Evolutionary conservation across 441 rosid genomes (phyloP).

Genomic region (Corymbia calophylla): DNA sequence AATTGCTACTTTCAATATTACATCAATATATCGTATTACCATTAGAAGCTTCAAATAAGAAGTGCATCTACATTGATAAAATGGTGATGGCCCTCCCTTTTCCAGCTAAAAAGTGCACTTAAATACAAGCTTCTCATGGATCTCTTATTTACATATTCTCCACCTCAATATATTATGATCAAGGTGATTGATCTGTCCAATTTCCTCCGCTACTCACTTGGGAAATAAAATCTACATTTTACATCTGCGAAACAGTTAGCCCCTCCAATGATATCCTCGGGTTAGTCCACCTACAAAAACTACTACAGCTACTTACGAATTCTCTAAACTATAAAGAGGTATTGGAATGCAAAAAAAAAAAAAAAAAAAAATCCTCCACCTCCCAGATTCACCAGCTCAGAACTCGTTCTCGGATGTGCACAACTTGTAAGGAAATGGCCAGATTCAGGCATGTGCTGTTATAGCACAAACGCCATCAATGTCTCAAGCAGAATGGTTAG

Average conservation of each 20-base stretch:
- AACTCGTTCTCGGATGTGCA: background rate
- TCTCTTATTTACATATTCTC: background rate
- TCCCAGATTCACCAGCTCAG: background rate
- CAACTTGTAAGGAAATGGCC: background rate
- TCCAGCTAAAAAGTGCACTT: background rate
- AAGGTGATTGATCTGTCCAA: background rate
- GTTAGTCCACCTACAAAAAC: background rate
- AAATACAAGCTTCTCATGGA: background rate
- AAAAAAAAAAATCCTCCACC: background rate
- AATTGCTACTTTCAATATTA: background rate
- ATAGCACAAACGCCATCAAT: background rate
- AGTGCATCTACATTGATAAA: background rate
- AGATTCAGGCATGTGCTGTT: background rate
- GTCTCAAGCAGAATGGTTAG: background rate
- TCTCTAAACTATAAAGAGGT: background rate
- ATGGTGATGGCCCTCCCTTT: background rate
- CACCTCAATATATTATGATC: background rate
- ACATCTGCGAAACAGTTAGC: background rate
- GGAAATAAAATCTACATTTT: background rate
- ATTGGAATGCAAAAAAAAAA: background rate
- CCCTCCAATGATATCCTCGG: background rate
- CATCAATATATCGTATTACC: background rate
- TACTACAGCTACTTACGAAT: background rate
- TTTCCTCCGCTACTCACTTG: background rate
- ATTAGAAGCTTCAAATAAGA: background rate